Evolutionary conservation across 495 filamentous ascomycete genomes (phyloP).

Genomic region (Alectoria sarmentosa): DNA sequence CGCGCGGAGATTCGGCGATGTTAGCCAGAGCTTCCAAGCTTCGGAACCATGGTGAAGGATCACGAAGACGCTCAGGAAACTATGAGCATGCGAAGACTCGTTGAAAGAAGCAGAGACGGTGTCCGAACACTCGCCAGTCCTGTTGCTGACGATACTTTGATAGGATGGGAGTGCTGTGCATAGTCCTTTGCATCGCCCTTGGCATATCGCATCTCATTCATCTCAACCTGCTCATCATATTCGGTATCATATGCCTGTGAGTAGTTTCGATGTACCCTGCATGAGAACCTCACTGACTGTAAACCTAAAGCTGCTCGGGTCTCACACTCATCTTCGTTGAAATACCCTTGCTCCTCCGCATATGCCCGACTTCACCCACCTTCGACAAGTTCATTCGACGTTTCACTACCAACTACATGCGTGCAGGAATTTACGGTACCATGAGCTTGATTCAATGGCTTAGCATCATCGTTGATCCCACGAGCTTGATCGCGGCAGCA

Average conservation of each 20-base stretch:
- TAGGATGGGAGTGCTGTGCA: slow-evolving; percentile 91
- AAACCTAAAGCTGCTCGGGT: slow-evolving; percentile 53
- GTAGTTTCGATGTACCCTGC: slow-evolving; percentile 29
- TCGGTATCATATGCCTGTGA: slow-evolving; percentile 81
- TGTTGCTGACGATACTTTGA: slow-evolving; percentile 6
- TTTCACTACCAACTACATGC: slow-evolving; percentile 95
- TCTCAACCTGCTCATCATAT: slow-evolving; percentile 59
- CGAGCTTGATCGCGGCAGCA: slow-evolving; percentile 78
- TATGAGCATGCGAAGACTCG: neutral
- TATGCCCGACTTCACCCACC: slow-evolving; percentile 85
- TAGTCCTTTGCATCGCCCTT: slow-evolving; percentile 90
- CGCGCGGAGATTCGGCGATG: neutral
- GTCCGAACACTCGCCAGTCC: neutral
- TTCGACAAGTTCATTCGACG: slow-evolving; percentile 89
- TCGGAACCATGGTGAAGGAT: neutral
- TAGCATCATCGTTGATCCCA: slow-evolving; percentile 51
- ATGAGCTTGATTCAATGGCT: slow-evolving; percentile 83
- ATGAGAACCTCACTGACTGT: neutral
- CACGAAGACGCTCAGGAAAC: neutral
- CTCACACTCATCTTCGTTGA: slow-evolving; percentile 95
- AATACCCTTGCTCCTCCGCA: slow-evolving; percentile 90
- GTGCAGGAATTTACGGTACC: slow-evolving; percentile 77
- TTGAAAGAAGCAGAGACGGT: neutral
- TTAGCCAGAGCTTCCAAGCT: neutral
- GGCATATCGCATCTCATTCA: slow-evolving; percentile 89